These are phyloP conservation scores for Venturia carpophila DNA, from an alignment of 2,329 filamentous ascomycete genomes.

Conservation along the genomic window DNA sequence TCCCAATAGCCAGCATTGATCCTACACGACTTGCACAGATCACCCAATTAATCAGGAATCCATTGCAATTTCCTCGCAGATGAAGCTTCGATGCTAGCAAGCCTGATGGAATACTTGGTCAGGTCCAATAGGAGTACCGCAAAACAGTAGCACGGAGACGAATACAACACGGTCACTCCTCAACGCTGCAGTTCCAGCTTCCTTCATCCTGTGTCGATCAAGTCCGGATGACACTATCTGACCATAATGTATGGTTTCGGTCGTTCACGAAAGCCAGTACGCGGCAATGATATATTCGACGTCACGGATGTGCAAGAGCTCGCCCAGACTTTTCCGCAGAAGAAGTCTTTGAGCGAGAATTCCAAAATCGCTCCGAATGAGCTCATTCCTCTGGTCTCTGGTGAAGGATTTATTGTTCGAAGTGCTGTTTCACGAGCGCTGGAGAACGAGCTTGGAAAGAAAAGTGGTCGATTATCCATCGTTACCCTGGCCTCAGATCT, in stretches of 20 bases:
- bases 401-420: slow-evolving; percentile 9
- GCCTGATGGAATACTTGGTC: not conserved
- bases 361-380: not conserved
- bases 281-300: slow-evolving; percentile 15
- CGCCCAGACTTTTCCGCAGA: slow-evolving; percentile 9
- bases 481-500: not conserved
- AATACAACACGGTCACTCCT: not conserved
- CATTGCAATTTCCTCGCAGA: not conserved
- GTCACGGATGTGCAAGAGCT: slow-evolving; percentile 8
- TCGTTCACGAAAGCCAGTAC: not conserved
- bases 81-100: not conserved
- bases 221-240: not conserved
- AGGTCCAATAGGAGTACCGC: not conserved
- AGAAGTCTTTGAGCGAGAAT: not conserved
- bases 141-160: not conserved
- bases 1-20: not conserved
- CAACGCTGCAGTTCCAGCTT: not conserved
- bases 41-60: not conserved
- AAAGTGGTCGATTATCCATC: not conserved
- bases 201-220: not conserved
- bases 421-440: not conserved
- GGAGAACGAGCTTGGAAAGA: not conserved
- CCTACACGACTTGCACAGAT: not conserved
- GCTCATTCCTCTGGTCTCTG: slow-evolving; percentile 5
- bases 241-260: slow-evolving; percentile 11